Evolutionary conservation across 2,329 filamentous ascomycete species (phyloP).

Genomic region (Botryotinia convoluta): DNA sequence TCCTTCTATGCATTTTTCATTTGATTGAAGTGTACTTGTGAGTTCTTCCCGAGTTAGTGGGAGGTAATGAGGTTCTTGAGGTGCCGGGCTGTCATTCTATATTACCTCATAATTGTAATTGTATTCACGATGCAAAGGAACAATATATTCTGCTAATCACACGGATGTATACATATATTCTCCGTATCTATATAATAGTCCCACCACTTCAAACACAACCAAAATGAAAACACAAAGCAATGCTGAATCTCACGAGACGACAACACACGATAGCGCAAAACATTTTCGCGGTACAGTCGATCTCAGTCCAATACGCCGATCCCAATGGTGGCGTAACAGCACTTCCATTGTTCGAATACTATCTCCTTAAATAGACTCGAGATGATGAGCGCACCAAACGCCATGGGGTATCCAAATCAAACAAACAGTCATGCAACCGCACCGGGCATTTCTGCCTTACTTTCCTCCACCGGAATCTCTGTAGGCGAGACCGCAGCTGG

Average conservation of each 20-base stretch:
- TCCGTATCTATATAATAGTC: background rate
- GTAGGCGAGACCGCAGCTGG: background rate
- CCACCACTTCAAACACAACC: background rate
- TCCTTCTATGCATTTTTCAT: background rate
- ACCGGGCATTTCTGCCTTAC: background rate
- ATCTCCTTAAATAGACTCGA: conserved; percentile 26
- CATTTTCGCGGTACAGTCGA: conserved; percentile 47
- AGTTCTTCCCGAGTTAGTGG: background rate
- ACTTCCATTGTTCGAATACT: conserved; percentile 49
- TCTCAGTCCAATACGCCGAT: conserved; percentile 46
- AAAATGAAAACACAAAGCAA: background rate
- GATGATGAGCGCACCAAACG: conserved; percentile 40
- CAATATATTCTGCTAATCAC: background rate
- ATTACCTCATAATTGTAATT: background rate
- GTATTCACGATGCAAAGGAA: background rate
- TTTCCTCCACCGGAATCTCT: background rate
- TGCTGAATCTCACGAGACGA: conserved; percentile 34
- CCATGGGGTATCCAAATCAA: conserved; percentile 6
- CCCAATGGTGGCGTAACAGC: conserved; percentile 49
- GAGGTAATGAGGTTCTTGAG: background rate
- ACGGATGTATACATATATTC: background rate
- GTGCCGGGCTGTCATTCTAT: background rate
- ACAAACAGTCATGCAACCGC: background rate
- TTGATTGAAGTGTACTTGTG: background rate
- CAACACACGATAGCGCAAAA: conserved; percentile 49